Percentiles rank a stretch among this genome's conserved stretches.
phyloP scores from a whole-genome alignment of 1,139 yeast species.

The Hyphopichia fennica region DNA sequence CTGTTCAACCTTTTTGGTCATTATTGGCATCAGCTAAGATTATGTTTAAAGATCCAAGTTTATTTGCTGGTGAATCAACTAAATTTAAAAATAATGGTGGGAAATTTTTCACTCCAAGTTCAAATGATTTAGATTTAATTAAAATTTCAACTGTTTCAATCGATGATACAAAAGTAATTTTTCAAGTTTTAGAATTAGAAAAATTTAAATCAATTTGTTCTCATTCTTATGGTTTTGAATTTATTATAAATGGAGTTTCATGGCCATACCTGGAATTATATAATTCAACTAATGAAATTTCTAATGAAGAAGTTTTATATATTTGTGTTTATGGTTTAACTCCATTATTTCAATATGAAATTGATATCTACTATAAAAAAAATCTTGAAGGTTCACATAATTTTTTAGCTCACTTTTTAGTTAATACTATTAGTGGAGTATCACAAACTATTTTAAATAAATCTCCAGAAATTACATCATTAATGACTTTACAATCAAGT shows the following conservation, averaged over 20 bases:
- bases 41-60: conserved; percentile 47
- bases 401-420: conserved; percentile 16
- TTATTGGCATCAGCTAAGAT: conserved; percentile 62
- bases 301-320: conserved; percentile 40
- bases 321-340: conserved; percentile 61
- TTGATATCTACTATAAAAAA: conserved; percentile 51
- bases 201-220: conserved; percentile 8
- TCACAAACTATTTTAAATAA: conserved; percentile 31
- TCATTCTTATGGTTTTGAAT: conserved; percentile 32
- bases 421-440: conserved; percentile 38
- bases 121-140: conserved; percentile 5
- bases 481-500: conserved; percentile 62
- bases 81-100: conserved; percentile 21
- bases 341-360: conserved; percentile 67
- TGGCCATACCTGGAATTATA: conserved; percentile 54
- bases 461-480: conserved; percentile 47
- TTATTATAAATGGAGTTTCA: conserved; percentile 58
- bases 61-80: conserved; percentile 55
- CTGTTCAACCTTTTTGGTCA: conserved; percentile 68
- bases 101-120: conserved; percentile 9
- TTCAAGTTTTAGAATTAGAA: conserved; percentile 37
- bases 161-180: conserved; percentile 39
- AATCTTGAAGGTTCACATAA: conserved; percentile 11
- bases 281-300: conserved; percentile 32
- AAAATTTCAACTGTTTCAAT: conserved; percentile 28